phyloP scores from a whole-genome alignment of 192 early-diverging fungal genomes.

The Thoreauomyces humboldtii region DNA sequence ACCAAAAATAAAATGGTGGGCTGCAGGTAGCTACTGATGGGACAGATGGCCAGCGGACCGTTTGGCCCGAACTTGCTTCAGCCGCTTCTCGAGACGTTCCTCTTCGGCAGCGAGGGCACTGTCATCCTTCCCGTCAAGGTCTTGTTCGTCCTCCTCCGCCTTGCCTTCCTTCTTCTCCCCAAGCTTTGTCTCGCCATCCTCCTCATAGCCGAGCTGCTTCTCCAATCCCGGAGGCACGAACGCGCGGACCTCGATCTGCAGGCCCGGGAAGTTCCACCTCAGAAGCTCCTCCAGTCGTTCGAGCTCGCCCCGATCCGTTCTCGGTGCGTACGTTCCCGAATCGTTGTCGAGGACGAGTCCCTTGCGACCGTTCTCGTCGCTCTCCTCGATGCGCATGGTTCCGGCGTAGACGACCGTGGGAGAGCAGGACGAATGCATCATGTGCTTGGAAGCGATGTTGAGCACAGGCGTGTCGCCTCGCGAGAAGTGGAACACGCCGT shows the following conservation, averaged over 20 bases:
- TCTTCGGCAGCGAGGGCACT: too few species aligned
- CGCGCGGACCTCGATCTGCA: not conserved
- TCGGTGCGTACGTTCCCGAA: conserved; percentile 25
- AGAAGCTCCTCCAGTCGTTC: conserved; percentile 2
- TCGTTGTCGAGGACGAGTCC: conserved; percentile 23
- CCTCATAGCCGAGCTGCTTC: not conserved
- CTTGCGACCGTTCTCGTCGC: not conserved
- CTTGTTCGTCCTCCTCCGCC: too few species aligned
- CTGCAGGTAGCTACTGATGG: too few species aligned
- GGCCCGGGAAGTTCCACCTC: conserved; percentile 21
- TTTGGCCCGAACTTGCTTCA: too few species aligned
- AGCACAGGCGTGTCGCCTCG: conserved; percentile 4
- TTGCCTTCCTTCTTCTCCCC: too few species aligned
- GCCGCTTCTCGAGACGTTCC: too few species aligned
- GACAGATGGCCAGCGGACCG: too few species aligned
- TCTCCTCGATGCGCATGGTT: conserved; percentile 16
- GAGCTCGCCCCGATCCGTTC: conserved; percentile 19
- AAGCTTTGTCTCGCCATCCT: too few species aligned
- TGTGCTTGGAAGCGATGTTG: conserved; percentile 20
- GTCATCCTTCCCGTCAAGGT: too few species aligned
- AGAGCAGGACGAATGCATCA: conserved; percentile 15
- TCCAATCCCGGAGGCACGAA: conserved; percentile 10
- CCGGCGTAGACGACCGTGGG: conserved; percentile 20
- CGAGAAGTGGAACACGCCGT: conserved; percentile 28
- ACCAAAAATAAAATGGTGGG: too few species aligned